A percentile compares a stretch with the other conserved stretches of the same genome.
phyloP scores from a whole-genome alignment of 768 basidiomycete species.

The Polyporus arcularius region DNA sequence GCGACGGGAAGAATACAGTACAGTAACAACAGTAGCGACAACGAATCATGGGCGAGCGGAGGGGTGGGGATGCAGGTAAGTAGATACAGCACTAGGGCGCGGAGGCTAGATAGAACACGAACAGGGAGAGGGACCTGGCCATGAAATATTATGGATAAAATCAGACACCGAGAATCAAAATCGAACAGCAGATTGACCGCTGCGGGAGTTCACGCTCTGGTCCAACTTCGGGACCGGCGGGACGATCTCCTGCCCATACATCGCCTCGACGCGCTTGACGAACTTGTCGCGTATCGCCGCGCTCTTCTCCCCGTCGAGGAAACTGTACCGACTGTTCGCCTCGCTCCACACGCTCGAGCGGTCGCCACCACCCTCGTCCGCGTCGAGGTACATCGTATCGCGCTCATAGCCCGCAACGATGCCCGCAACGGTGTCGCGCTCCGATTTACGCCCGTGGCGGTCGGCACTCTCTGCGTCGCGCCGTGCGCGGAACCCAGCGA shows the following conservation, averaged over 20 bases:
- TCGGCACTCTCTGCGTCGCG: neutral
- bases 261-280: conserved; percentile 51
- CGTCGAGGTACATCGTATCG: conserved; percentile 17
- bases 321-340: conserved; percentile 45
- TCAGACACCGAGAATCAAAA: neutral
- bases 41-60: no score
- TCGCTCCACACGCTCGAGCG: conserved; percentile 48
- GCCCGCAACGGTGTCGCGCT: conserved; percentile 14
- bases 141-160: no score
- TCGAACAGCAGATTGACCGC: neutral
- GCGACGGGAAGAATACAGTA: no score
- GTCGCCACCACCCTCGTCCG: conserved; percentile 33
- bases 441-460: neutral
- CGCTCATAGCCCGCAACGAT: conserved; percentile 19
- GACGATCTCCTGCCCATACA: conserved; percentile 44
- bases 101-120: no score
- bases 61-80: no score
- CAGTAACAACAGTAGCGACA: no score
- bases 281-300: conserved; percentile 50
- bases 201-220: neutral
- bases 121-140: no score
- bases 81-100: no score
- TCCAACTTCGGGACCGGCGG: conserved; percentile 46
- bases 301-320: conserved; percentile 56
- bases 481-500: conserved; percentile 11